Conservation (phyloP, 1,139 yeast species). For the Suhomyces taliae region DNA sequence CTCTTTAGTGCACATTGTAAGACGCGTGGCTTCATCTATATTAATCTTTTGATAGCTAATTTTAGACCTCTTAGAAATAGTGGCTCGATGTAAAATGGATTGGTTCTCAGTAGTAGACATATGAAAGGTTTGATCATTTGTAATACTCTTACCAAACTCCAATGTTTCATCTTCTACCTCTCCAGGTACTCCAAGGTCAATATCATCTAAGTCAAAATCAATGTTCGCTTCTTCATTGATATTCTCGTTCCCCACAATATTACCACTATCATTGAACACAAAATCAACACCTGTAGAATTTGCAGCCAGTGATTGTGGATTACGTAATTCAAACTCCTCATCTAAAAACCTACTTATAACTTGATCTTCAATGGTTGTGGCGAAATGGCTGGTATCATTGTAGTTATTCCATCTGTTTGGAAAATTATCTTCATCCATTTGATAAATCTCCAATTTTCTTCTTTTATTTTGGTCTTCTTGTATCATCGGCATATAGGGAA, state of each 20-base stretch:
- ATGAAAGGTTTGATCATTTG: slow-evolving; percentile 15
- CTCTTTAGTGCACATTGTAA: background rate
- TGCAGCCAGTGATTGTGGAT: slow-evolving; percentile 1
- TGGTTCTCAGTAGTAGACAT: slow-evolving; percentile 13
- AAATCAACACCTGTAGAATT: slow-evolving; percentile 6
- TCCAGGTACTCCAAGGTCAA: slow-evolving; percentile 4
- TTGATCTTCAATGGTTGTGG: slow-evolving; percentile 5
- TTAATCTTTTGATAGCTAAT: background rate
- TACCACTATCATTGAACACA: slow-evolving; percentile 11
- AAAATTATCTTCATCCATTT: slow-evolving; percentile 11
- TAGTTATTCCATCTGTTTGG: slow-evolving; percentile 3
- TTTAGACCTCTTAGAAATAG: background rate
- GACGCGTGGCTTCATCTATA: background rate
- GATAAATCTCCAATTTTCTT: slow-evolving; percentile 17
- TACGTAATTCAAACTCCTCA: slow-evolving; percentile 1
- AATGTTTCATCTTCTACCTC: slow-evolving; percentile 1
- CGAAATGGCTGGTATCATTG: background rate
- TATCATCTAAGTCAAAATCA: slow-evolving; percentile 12
- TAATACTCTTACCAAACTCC: slow-evolving; percentile 6
- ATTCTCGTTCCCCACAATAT: slow-evolving; percentile 1
- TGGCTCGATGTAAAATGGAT: background rate
- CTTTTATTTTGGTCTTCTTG: slow-evolving; percentile 7
- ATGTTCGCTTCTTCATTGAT: background rate
- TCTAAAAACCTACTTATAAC: slow-evolving; percentile 5
- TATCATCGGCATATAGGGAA: slow-evolving; percentile 14